Conservation (phyloP, 179 eudicot genomes). For the Beta lomatogona region DNA sequence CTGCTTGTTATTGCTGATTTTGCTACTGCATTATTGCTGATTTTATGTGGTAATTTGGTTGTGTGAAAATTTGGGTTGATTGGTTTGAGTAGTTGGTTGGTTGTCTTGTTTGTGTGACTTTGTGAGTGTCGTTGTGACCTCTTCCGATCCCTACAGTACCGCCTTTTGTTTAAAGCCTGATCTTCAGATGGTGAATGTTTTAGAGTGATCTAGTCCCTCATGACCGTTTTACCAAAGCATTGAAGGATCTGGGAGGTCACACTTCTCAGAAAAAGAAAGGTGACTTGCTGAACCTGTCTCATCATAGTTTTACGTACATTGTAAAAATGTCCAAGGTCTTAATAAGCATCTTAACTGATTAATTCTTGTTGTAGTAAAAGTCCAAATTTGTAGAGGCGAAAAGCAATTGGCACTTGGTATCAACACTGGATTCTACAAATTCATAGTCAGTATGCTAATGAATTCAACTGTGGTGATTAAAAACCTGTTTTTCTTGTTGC, state of each 20-base stretch:
- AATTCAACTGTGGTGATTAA: slow-evolving; percentile 52
- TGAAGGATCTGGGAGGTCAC: slow-evolving; percentile 60
- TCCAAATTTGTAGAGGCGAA: slow-evolving; percentile 40
- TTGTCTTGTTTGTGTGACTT: too few relatives aligned
- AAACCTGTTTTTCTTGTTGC: slow-evolving; percentile 44
- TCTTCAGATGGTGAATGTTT: slow-evolving; percentile 1
- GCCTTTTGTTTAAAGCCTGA: neutral
- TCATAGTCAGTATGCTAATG: slow-evolving; percentile 66
- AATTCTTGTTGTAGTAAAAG: slow-evolving; percentile 42
- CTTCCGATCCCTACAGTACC: too few relatives aligned
- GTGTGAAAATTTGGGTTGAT: too few relatives aligned
- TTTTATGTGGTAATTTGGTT: too few relatives aligned
- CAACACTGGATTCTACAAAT: slow-evolving; percentile 63
- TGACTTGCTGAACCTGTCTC: slow-evolving; percentile 1
- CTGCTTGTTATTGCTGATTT: too few relatives aligned
- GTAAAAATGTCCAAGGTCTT: neutral
- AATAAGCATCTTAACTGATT: neutral
- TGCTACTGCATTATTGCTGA: too few relatives aligned
- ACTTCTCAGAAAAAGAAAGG: slow-evolving; percentile 47
- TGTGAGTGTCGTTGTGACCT: too few relatives aligned
- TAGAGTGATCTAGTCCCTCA: slow-evolving; percentile 75
- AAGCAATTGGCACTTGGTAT: slow-evolving; percentile 52
- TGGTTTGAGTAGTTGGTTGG: too few relatives aligned
- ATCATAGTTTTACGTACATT: neutral
- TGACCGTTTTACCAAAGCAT: slow-evolving; percentile 59